These are phyloP conservation scores for Strigomonas galati DNA, from an alignment of 208 protist genomes.

Conservation along the genomic window DNA sequence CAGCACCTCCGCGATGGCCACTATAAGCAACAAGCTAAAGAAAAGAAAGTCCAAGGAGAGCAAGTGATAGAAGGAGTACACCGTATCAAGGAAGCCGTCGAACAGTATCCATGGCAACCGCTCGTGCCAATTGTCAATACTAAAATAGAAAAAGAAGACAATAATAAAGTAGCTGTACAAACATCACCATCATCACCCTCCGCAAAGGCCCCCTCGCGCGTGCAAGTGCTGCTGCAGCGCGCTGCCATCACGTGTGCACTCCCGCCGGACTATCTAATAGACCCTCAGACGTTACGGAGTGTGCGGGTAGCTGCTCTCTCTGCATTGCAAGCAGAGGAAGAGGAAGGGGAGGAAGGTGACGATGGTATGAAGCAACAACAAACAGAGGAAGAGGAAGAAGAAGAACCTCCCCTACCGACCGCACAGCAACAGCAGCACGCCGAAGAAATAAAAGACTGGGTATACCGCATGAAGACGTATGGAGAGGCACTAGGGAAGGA, in stretches of 20 bases:
- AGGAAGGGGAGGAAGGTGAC: conserved; percentile 4
- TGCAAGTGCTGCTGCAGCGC: background rate
- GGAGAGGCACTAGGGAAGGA: conserved; percentile 32
- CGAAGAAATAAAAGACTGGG: conserved; percentile 49
- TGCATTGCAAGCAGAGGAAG: conserved; percentile 6
- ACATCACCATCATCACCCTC: background rate
- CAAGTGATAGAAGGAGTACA: conserved; percentile 19
- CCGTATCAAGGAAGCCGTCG: conserved; percentile 44
- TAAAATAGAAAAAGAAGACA: background rate
- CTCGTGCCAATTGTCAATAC: background rate
- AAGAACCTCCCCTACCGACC: no score
- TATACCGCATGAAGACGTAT: conserved; percentile 59
- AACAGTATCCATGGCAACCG: conserved; percentile 58
- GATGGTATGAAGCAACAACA: no score
- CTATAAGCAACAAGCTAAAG: conserved; percentile 2
- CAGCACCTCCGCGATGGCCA: no score
- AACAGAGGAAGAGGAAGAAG: no score
- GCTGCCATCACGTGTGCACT: conserved; percentile 35
- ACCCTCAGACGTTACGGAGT: conserved; percentile 51
- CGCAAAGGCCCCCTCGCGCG: background rate
- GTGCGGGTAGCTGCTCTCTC: conserved; percentile 32
- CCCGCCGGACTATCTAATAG: conserved; percentile 47
- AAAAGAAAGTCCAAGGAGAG: background rate
- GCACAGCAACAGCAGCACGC: background rate
- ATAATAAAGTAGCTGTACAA: background rate